Percentiles rank a stretch among this genome's conserved stretches.
Evolutionary conservation across 176 grass and related monocot genomes (phyloP).

Genomic region (Neostapfia colusana): DNA sequence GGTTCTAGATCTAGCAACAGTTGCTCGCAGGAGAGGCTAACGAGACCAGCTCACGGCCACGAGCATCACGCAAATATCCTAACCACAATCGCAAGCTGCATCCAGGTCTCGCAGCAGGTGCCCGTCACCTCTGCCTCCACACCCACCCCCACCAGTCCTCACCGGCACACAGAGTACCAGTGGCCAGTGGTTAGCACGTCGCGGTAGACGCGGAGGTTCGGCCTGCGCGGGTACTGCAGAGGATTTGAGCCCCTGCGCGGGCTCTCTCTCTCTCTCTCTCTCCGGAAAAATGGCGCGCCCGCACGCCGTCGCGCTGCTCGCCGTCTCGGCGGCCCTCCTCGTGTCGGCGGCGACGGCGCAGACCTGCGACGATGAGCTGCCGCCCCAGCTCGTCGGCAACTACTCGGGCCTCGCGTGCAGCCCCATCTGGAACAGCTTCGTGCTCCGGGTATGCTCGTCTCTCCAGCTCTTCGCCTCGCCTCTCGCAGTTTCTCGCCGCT

Average conservation of each 20-base stretch:
- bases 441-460: slow-evolving; percentile 66
- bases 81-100: slow-evolving; percentile 29
- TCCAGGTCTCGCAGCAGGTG: slow-evolving; percentile 16
- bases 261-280: background rate
- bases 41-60: slow-evolving; percentile 24
- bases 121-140: slow-evolving; percentile 34
- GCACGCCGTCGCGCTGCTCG: slow-evolving; percentile 35
- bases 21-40: background rate
- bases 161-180: background rate
- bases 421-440: slow-evolving; percentile 89
- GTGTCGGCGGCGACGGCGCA: slow-evolving; percentile 43
- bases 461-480: background rate
- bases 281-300: slow-evolving; percentile 44
- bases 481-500: background rate
- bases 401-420: slow-evolving; percentile 74
- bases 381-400: slow-evolving; percentile 51
- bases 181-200: slow-evolving; percentile 1
- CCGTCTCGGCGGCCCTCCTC: slow-evolving; percentile 35
- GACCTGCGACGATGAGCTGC: slow-evolving; percentile 57
- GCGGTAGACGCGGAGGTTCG: slow-evolving; percentile 17
- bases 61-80: slow-evolving; percentile 33
- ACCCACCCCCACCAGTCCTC: background rate
- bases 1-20: slow-evolving; percentile 41
- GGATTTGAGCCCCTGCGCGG: no score
- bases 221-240: background rate